Evolutionary conservation across 345 rosid species (phyloP), one percentile per base, ranked within the genome.

Genomic region (Punica granatum): DNA sequence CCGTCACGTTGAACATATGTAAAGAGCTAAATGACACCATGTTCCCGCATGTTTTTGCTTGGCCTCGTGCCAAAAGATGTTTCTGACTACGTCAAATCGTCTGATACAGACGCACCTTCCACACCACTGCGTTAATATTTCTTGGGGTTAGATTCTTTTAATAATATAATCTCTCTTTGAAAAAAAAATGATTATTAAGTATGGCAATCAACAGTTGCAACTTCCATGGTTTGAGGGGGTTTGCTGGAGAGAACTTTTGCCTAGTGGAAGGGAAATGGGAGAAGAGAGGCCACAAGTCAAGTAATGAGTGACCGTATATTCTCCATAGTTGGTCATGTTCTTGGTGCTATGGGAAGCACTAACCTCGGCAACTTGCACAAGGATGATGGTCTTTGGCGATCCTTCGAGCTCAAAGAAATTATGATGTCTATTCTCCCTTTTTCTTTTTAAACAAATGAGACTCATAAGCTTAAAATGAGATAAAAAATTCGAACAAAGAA

Each of bases 271-370:
- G 30, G 34, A 5, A 34, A 42, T 41, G 54, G 44, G 21, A 26
- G 54, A 19, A 31, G 21, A 31, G 21, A 58, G 51, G 21, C 65
- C 63, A 13, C 56, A 59, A 36, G 41, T 34, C 34, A 8, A 7
- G 42, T 48, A 51, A 51, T 25, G 61, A 13, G 18, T 56, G 34
- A 56, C 33, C 34, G 54, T 23, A 8, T 10, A 51, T 51, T 1
- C n/a, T 1, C 10, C 11, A 33, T 68, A 60, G 21, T 59, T 68
- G 71, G 30, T 60, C 42, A 26, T 59, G 58, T 68, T 56, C 56
- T 60, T 59, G 65, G 65, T 68, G 65, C 71, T 35, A 54, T 11
- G 0, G 54, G 61, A 37, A 68, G 65, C 71, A 68, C 71, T 68
- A 42, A 31, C 71, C 32, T 25, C 11, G 4, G 37, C 65, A 59